These are phyloP conservation scores for Podila epigama DNA, from an alignment of 192 early-diverging fungal species.

Conservation along the genomic window DNA sequence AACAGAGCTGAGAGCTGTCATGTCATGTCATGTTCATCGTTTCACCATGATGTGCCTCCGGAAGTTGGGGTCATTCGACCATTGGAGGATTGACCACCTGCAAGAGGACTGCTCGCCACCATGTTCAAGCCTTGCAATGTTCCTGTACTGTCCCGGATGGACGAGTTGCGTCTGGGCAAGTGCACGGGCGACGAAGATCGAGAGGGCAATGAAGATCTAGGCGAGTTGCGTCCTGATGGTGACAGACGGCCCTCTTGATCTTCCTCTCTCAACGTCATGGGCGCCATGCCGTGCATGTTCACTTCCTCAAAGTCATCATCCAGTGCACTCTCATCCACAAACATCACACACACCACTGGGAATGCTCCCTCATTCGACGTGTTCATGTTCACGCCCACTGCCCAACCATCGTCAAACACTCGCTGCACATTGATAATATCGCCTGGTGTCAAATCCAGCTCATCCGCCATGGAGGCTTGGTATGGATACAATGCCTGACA, in stretches of 20 bases:
- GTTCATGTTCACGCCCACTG: constrained; percentile 78
- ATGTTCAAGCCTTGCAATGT: constrained; percentile 6
- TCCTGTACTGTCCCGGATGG: constrained; percentile 44
- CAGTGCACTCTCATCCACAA: constrained; percentile 45
- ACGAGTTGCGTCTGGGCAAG: constrained; percentile 40
- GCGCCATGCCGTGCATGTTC: constrained; percentile 42
- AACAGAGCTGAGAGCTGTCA: constrained; percentile 39
- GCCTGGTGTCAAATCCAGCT: constrained; percentile 73
- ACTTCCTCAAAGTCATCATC: constrained; percentile 49
- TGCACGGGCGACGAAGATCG: constrained; percentile 40
- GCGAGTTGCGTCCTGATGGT: constrained; percentile 38
- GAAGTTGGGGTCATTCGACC: constrained; percentile 7
- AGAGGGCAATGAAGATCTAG: constrained; percentile 44
- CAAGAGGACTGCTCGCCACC: constrained; percentile 25
- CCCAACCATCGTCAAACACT: constrained; percentile 93
- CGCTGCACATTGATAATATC: constrained; percentile 76
- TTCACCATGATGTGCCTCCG: constrained; percentile 30
- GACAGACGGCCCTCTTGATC: constrained; percentile 36
- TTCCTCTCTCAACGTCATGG: constrained; percentile 47
- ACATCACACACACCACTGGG: constrained; percentile 80
- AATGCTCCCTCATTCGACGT: constrained; percentile 81
- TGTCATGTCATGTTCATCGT: too few relatives aligned
- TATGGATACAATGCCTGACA: constrained; percentile 61
- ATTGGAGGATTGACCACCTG: constrained; percentile 6
- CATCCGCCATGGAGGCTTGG: constrained; percentile 75